Conservation (phyloP, 148 eudicot genomes). For the Rhododendron ferrugineum region DNA sequence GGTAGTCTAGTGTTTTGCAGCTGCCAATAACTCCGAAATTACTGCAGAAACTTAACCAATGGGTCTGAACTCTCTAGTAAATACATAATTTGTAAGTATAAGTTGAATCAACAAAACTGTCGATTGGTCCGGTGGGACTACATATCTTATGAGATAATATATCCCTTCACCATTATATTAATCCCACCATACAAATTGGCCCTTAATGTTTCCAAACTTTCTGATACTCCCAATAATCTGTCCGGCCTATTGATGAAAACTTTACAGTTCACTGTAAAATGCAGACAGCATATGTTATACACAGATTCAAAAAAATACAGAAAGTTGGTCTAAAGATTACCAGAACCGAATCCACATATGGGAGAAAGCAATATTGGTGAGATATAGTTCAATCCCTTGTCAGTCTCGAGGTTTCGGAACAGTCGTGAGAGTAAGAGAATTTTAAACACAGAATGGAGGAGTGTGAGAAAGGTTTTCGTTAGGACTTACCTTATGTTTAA, state of each 20-base stretch:
- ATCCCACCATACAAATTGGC: background rate
- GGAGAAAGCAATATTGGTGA: background rate
- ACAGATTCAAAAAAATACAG: background rate
- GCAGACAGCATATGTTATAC: background rate
- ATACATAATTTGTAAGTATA: background rate
- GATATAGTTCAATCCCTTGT: background rate
- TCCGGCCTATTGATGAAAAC: background rate
- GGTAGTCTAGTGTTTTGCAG: background rate
- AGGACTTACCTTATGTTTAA: background rate
- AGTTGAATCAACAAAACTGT: background rate
- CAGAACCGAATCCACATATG: background rate
- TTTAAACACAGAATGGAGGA: background rate
- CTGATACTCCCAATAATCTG: background rate
- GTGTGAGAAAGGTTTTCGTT: background rate
- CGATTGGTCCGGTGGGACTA: background rate
- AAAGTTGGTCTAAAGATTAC: background rate
- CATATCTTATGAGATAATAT: background rate
- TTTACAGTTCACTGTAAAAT: background rate
- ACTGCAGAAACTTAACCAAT: background rate
- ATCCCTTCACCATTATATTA: background rate
- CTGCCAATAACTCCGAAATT: background rate
- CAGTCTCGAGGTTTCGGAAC: background rate
- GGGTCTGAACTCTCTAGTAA: background rate
- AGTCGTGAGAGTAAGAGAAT: background rate
- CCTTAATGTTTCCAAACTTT: background rate